phyloP scores from a whole-genome alignment of 2,329 filamentous ascomycete genomes.

The Fusarium bulbicola region DNA sequence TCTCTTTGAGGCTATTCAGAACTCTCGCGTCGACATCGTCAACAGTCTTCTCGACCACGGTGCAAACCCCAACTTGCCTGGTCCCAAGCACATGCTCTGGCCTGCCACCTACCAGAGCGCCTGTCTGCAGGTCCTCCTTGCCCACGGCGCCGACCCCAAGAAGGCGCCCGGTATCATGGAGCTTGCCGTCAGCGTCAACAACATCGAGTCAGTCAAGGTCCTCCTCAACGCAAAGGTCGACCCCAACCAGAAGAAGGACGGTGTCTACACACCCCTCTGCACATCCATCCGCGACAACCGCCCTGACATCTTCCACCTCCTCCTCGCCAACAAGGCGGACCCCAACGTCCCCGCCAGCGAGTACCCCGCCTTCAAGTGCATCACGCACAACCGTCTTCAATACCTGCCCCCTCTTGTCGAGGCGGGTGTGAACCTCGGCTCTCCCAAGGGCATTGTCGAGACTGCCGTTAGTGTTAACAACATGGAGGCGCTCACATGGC shows the following conservation, averaged over 20 bases:
- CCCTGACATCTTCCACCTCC: slow-evolving; percentile 67
- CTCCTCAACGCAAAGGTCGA: slow-evolving; percentile 68
- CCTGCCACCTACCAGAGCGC: slow-evolving; percentile 67
- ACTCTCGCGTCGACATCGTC: slow-evolving; percentile 65
- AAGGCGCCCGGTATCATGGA: slow-evolving; percentile 72
- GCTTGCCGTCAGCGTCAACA: slow-evolving; percentile 70
- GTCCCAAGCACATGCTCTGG: slow-evolving; percentile 75
- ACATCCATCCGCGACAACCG: slow-evolving; percentile 74
- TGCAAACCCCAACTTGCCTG: slow-evolving; percentile 74
- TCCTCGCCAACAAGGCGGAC: slow-evolving; percentile 66
- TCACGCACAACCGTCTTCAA: slow-evolving; percentile 71
- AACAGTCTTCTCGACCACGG: slow-evolving; percentile 60
- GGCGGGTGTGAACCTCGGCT: slow-evolving; percentile 67
- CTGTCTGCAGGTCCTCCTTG: slow-evolving; percentile 67
- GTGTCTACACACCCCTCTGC: slow-evolving; percentile 73
- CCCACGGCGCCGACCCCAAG: slow-evolving; percentile 66
- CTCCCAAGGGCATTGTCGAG: slow-evolving; percentile 72
- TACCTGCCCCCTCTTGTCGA: slow-evolving; percentile 67
- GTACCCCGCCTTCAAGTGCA: slow-evolving; percentile 74
- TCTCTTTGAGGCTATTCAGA: slow-evolving; percentile 69
- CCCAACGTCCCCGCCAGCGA: slow-evolving; percentile 71
- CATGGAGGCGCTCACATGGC: slow-evolving; percentile 66
- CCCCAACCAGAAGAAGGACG: slow-evolving; percentile 70
- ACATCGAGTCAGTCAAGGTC: slow-evolving; percentile 67
- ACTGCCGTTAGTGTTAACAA: slow-evolving; percentile 70